Evolutionary conservation across 2,329 filamentous ascomycete genomes (phyloP).

Genomic region (Hymenoscyphus fraxineus): DNA sequence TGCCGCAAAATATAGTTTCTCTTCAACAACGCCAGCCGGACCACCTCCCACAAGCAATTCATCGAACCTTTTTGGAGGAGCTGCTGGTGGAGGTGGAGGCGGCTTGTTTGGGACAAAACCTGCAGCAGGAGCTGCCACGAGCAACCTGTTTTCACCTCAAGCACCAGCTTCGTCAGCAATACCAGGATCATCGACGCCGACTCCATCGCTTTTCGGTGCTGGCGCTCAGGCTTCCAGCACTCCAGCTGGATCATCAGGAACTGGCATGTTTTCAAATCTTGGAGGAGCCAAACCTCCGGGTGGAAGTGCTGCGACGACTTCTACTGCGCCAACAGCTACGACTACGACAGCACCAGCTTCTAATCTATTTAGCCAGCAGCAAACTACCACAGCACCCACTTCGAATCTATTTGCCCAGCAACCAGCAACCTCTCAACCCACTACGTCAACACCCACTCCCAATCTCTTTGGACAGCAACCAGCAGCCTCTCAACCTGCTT

Average conservation of each 20-base stretch:
- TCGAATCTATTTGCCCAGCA: slow-evolving; percentile 31
- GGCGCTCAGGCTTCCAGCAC: slow-evolving; percentile 7
- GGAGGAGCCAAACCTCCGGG: slow-evolving; percentile 4
- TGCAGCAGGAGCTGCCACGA: slow-evolving; percentile 4
- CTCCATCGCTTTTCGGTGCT: slow-evolving; percentile 9
- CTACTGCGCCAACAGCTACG: neutral
- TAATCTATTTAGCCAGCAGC: neutral
- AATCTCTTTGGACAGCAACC: neutral
- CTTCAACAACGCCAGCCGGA: slow-evolving; percentile 35
- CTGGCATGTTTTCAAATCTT: slow-evolving; percentile 1
- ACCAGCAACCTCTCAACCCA: neutral
- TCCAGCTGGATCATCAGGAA: neutral
- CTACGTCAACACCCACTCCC: neutral
- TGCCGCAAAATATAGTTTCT: slow-evolving; percentile 21
- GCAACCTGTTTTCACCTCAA: slow-evolving; percentile 7
- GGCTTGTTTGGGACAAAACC: slow-evolving; percentile 20
- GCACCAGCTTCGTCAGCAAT: slow-evolving; percentile 10
- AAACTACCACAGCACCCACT: neutral
- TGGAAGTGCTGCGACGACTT: slow-evolving; percentile 7
- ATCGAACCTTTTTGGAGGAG: slow-evolving; percentile 15
- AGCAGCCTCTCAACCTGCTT: neutral
- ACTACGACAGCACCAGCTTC: neutral
- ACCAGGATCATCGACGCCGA: slow-evolving; percentile 10
- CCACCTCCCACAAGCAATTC: slow-evolving; percentile 29
- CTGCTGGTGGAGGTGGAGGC: slow-evolving; percentile 1